Base-by-base conservation (phyloP, 225 moss, liverwort and hornwort genomes). In the Sphagnum contortum region DNA sequence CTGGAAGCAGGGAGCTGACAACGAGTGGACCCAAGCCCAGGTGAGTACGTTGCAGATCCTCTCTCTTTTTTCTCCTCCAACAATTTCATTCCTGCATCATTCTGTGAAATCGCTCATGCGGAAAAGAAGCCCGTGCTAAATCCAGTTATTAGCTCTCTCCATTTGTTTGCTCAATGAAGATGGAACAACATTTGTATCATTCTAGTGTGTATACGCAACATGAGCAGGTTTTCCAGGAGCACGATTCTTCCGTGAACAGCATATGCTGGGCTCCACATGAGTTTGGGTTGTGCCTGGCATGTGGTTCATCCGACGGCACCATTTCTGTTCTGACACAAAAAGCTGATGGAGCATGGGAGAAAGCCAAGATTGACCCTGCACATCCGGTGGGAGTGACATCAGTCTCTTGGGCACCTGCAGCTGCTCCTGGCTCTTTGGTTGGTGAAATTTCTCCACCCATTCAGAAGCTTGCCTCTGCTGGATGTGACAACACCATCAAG, bases 261-360 rank as follows among this genome's bases (percentile, higher is more conserved):
- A 84, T 94, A 67, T 81, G 82, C 72, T 94, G 94, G 88, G 86
- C 88, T 13, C 94, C 94, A 46, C 91, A 83, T 70, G 94, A 94
- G 73, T 85, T 91, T 63, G 94, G 94, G 9, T 69, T 94, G 60
- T 88, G 81, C 61, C 77, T 94, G 55, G 94, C 88, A 5, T 90
- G 90, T 62, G 94, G 88, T 51, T 91, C 91, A 48, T 94, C 94
- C 3, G 94, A 91, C 68, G 91, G 94, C 51, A 91, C 94, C 9
- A 94, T 94, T 58, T 94, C 94, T 8, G 81, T 94, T 49, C 71
- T 90, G 45, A 85, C 91, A 44, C 65, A 74, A 47, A 94, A 87
- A 70, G 75, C 76, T 8, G 88, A 94, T 55, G 87, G 87, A 4
- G 80, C 81, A 29, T 94, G 94, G 94, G 94, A 94, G 49, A 88